Evolutionary conservation across 129 eudicot genomes (phyloP).

Genomic region (Ambrosia trifida): DNA sequence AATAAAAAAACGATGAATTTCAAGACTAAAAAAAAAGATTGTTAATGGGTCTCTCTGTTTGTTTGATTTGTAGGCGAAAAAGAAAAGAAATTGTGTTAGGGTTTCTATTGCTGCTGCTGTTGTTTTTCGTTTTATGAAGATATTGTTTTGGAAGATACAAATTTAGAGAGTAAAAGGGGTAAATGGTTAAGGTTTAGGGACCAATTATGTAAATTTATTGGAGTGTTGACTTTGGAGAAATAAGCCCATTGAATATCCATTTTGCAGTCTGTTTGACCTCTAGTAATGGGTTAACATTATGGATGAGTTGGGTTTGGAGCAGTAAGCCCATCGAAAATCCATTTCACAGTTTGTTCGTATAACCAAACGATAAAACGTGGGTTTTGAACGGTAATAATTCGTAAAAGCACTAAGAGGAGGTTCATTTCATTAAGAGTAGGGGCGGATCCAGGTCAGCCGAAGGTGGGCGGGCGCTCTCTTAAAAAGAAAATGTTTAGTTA

Average conservation of each 20-base stretch:
- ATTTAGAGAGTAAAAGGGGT: constrained; percentile 7
- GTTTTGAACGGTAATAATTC: no score
- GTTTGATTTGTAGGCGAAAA: constrained; percentile 15
- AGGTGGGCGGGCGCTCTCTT: no score
- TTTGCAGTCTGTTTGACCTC: not conserved
- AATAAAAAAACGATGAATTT: not conserved
- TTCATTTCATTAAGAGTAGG: no score
- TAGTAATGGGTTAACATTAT: no score
- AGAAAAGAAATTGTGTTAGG: constrained; percentile 19
- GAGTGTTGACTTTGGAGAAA: constrained; percentile 2
- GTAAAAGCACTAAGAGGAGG: no score
- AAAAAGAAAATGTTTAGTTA: no score
- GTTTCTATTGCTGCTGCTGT: constrained; percentile 20
- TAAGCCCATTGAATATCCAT: not conserved
- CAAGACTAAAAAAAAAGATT: constrained; percentile 4
- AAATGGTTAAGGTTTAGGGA: not conserved
- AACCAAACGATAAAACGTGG: no score
- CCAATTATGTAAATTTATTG: not conserved
- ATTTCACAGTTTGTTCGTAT: no score
- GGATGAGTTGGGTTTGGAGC: no score
- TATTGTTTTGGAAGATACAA: constrained; percentile 20
- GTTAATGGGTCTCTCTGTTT: not conserved
- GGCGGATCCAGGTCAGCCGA: no score
- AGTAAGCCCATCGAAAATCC: no score
- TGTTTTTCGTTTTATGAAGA: constrained; percentile 19